phyloP scores from a whole-genome alignment of 1,284 basidiomycete genomes.

The Moesziomyces parantarcticus region DNA sequence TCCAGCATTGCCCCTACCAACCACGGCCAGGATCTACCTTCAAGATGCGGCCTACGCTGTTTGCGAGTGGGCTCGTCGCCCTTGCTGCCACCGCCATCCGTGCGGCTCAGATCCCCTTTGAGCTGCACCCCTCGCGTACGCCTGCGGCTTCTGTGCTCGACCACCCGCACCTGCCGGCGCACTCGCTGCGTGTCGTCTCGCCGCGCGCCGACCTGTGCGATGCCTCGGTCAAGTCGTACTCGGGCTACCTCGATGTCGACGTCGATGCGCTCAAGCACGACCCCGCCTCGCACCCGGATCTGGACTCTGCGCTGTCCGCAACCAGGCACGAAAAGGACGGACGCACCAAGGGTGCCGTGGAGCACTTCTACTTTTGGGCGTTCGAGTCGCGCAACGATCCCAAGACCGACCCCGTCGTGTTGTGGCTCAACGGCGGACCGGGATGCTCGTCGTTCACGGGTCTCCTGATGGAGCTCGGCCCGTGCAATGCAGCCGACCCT shows the following conservation, averaged over 20 bases:
- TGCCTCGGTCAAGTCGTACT: slow-evolving; percentile 49
- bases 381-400: slow-evolving; percentile 64
- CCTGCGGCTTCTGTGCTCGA: slow-evolving; percentile 15
- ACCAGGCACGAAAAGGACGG: slow-evolving; percentile 32
- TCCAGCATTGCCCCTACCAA: background rate
- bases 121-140: slow-evolving; percentile 1
- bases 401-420: slow-evolving; percentile 57
- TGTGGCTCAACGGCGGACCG: slow-evolving; percentile 66
- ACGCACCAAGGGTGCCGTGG: slow-evolving; percentile 53
- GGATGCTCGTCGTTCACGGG: slow-evolving; percentile 64
- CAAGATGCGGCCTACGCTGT: slow-evolving; percentile 19
- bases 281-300: background rate
- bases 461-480: slow-evolving; percentile 65
- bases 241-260: slow-evolving; percentile 67
- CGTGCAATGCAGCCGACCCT: slow-evolving; percentile 61
- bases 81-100: slow-evolving; percentile 15
- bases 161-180: slow-evolving; percentile 63
- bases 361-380: slow-evolving; percentile 68
- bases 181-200: slow-evolving; percentile 58
- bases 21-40: too few species aligned
- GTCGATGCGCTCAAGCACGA: slow-evolving; percentile 57
- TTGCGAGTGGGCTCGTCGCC: slow-evolving; percentile 6
- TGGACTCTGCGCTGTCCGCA: slow-evolving; percentile 3
- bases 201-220: slow-evolving; percentile 59
- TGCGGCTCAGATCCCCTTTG: slow-evolving; percentile 46